A percentile compares a stretch with the other conserved stretches of the same genome.
These are phyloP conservation scores for Metschnikowia reukaufii DNA, from an alignment of 805 yeast genomes.

Conservation along the genomic window DNA sequence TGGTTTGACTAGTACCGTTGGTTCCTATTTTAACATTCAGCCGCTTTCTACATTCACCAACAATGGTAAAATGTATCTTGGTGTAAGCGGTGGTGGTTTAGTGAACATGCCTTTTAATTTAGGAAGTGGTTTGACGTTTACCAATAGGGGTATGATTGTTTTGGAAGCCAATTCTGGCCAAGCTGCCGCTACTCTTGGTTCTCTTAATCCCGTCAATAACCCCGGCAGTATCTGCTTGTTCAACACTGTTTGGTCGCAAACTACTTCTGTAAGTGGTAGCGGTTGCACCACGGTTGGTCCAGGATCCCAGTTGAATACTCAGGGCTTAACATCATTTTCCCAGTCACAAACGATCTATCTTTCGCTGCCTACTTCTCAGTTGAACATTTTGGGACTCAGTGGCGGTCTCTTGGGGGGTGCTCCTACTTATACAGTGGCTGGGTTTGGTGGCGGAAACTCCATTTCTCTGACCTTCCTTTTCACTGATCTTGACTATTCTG, in stretches of 20 bases:
- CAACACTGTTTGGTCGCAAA: conserved; percentile 23
- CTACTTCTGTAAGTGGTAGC: conserved; percentile 22
- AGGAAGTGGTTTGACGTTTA: conserved; percentile 2
- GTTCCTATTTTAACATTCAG: conserved; percentile 22
- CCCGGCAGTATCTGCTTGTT: conserved; percentile 30
- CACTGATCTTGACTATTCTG: background rate
- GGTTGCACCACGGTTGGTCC: conserved; percentile 24
- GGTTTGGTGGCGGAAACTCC: conserved; percentile 3
- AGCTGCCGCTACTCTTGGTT: background rate
- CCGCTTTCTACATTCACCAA: conserved; percentile 21
- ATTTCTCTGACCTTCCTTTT: background rate
- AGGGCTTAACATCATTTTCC: background rate
- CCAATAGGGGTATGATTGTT: conserved; percentile 13
- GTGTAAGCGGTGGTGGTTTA: conserved; percentile 17
- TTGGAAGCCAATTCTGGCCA: background rate
- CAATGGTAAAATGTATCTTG: conserved; percentile 26
- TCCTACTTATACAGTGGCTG: conserved; percentile 4
- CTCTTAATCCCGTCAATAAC: conserved; percentile 21
- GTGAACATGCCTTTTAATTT: conserved; percentile 2
- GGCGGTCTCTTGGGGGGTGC: background rate
- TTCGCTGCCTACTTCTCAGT: background rate
- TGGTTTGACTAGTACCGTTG: conserved; percentile 18
- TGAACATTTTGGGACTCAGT: conserved; percentile 1
- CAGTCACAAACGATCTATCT: conserved; percentile 2
- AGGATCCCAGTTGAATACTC: background rate